Base-by-base conservation (phyloP, 345 rosid species). In the Mercurialis annua region DNA sequence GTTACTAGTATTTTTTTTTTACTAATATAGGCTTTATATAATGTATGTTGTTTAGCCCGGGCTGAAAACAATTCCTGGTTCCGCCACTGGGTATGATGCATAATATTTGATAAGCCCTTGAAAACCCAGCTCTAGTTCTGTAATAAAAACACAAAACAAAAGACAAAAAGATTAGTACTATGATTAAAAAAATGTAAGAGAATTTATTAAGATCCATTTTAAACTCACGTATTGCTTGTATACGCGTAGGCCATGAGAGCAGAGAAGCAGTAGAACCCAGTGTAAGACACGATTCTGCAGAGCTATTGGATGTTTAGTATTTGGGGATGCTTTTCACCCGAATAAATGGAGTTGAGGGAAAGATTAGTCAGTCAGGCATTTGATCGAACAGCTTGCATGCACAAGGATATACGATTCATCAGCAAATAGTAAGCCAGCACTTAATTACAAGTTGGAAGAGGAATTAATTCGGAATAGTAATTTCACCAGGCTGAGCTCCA, bases 91-190 rank as follows among this genome's bases (percentile, higher is more conserved):
- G n/a, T 89, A 94, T 20, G 99, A 81, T 27, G 89, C 97, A 78
- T 81, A 93, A 66, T 85, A 91, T n/a, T 81, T 93, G 99, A 68
- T 91, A 96, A 2, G 76, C 99, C 56, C 90, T 89, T 8, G 96
- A 89, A 78, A 62, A 81, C 34, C 97, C 92, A 65, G 97, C 97
- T 85, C 97, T 85, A 59, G 92, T 91, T 56, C 97, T 94, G 81
- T 75, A 76, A 59, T 59, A 75, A n/a, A n/a, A n/a, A n/a, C 27
- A 65, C 56, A 38, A 44, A 36, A 12, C 12, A 71, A 40, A 67
- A 58, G 56, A 14, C 18, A 59, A 59, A 48, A 48, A n/a, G 46
- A 33, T 17, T 34, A 60, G 6, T 1, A 6, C 0, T 2, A 12
- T 18, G 18, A 30, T 47, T 26, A 40, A 47, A 24, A 72, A n/a